Base-by-base conservation (phyloP, 208 protist genomes). In the Leishmania lainsoni region DNA sequence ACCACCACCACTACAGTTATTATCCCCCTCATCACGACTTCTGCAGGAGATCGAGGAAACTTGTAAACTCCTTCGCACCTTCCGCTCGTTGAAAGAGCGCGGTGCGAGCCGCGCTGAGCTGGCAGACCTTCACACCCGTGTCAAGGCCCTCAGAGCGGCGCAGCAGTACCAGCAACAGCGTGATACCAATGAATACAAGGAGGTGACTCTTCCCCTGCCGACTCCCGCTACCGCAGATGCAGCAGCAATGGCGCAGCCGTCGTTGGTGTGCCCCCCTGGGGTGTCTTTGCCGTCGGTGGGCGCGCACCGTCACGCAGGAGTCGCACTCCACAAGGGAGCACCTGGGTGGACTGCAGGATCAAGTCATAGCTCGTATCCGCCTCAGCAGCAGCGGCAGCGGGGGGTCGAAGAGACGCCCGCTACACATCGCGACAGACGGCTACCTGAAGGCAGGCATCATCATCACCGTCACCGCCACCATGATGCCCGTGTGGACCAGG, bases 41-140 rank as follows among this genome's bases (percentile, higher is more conserved):
- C 77, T 92, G 61, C 81, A 81, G 6, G 83, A 87, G 63, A 90
- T 92, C 70, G 65, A 81, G 48, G 78, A 84, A 59, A 92, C 87
- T 4, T 80, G 83, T 42, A 58, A 84, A 35, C 82, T 92, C 12
- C 79, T 92, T 54, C 80, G 83, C 49, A 81, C 80, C 39, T 88
- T 90, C 32, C 76, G 85, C 14, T 71, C 56, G 5, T 52, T 92
- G 29, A 92, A 92, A 54, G 85, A 89, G 49, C 65, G 83, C 12
- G 88, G 88, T 35, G 88, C 82, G 29, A 84, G 81, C 59, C 78
- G 79, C 16, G 81, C 74, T 0, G 79, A 76, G 65, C 81, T 86
- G 32, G 76, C 82, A n/a, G 79, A 78, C 45, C 75, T 90, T 14
- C 81, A 78, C 68, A 26, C 35, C 22, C 81, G 76, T 12, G 85